Percentiles rank a stretch among this genome's conserved stretches.
Evolutionary conservation across 192 early-diverging fungal genomes (phyloP).

Genomic region (Ramicandelaber brevisporus): DNA sequence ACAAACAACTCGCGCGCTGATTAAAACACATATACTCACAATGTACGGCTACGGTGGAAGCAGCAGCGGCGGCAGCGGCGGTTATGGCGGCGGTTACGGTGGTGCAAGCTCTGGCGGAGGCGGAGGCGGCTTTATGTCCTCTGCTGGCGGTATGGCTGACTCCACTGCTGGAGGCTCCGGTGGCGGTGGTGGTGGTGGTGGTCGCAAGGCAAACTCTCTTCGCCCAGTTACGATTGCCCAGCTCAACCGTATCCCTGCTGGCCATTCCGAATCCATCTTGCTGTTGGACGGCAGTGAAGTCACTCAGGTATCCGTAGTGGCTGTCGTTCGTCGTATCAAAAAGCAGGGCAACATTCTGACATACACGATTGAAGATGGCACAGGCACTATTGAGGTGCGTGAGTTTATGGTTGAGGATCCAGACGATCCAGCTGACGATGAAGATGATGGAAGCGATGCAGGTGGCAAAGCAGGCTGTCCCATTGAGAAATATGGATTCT

Average conservation of each 20-base stretch:
- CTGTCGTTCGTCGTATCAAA: slow-evolving; percentile 25
- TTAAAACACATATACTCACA: slow-evolving; percentile 1
- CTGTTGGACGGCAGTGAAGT: slow-evolving; percentile 25
- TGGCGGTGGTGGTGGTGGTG: slow-evolving; percentile 12
- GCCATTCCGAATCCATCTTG: slow-evolving; percentile 27
- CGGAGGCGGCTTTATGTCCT: slow-evolving; percentile 12
- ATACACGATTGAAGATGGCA: slow-evolving; percentile 64
- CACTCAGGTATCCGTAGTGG: slow-evolving; percentile 12
- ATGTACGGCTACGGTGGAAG: slow-evolving; percentile 4
- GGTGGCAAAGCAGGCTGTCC: slow-evolving; percentile 5
- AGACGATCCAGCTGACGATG: slow-evolving; percentile 3
- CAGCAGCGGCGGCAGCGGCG: slow-evolving; percentile 5
- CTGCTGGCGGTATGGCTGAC: too few relatives aligned
- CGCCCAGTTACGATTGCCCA: slow-evolving; percentile 70
- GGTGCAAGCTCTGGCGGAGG: slow-evolving; percentile 5
- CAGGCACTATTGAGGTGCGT: slow-evolving; percentile 42
- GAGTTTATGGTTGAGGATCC: slow-evolving; percentile 25
- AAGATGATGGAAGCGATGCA: slow-evolving; percentile 3
- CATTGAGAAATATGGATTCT: slow-evolving; percentile 33
- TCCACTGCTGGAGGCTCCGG: too few relatives aligned
- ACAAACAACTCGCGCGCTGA: slow-evolving; percentile 1
- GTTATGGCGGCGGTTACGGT: slow-evolving; percentile 4
- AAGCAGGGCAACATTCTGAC: slow-evolving; percentile 25
- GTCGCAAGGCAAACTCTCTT: slow-evolving; percentile 28
- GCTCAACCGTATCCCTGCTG: slow-evolving; percentile 17